Conservation (phyloP, 2,329 filamentous ascomycete species). For the Helminthosporium solani region DNA sequence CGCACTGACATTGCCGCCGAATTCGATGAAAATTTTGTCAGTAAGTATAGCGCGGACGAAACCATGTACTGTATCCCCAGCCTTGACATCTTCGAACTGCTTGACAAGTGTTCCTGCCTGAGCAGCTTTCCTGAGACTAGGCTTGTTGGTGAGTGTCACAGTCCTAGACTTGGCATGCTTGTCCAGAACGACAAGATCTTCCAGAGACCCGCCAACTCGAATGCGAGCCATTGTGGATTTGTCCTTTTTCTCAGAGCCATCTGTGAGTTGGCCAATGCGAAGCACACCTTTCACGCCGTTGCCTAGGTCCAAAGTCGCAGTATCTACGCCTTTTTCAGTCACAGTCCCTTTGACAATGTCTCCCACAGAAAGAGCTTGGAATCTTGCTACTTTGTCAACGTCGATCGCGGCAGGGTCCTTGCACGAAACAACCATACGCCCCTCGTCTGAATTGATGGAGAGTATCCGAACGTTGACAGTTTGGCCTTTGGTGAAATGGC, state of each 20-base stretch:
- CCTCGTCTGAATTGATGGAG: slow-evolving; percentile 69
- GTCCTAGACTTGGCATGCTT: slow-evolving; percentile 77
- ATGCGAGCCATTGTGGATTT: slow-evolving; percentile 76
- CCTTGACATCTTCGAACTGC: slow-evolving; percentile 68
- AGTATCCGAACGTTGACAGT: slow-evolving; percentile 89
- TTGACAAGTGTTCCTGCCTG: slow-evolving; percentile 71
- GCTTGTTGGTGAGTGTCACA: slow-evolving; percentile 78
- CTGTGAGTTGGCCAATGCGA: slow-evolving; percentile 75
- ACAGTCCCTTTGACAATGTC: slow-evolving; percentile 73
- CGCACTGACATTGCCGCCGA: slow-evolving; percentile 73
- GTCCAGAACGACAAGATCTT: slow-evolving; percentile 80
- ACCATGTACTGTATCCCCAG: slow-evolving; percentile 69
- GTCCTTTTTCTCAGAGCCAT: slow-evolving; percentile 79
- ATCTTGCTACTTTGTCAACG: slow-evolving; percentile 70
- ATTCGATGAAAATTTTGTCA: slow-evolving; percentile 85
- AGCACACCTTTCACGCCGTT: slow-evolving; percentile 76
- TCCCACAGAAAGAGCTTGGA: slow-evolving; percentile 72
- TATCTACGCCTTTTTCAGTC: slow-evolving; percentile 47
- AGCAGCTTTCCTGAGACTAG: slow-evolving; percentile 73
- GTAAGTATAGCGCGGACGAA: slow-evolving; percentile 83
- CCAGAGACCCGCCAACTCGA: slow-evolving; percentile 77
- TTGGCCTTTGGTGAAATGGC: slow-evolving; percentile 88
- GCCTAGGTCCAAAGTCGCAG: slow-evolving; percentile 68
- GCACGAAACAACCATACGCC: slow-evolving; percentile 83
- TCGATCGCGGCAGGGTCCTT: slow-evolving; percentile 82